Percentiles rank a stretch among this genome's conserved stretches.
Evolutionary conservation across 208 protist species (phyloP).

Genomic region (Trypanosoma melophagium): DNA sequence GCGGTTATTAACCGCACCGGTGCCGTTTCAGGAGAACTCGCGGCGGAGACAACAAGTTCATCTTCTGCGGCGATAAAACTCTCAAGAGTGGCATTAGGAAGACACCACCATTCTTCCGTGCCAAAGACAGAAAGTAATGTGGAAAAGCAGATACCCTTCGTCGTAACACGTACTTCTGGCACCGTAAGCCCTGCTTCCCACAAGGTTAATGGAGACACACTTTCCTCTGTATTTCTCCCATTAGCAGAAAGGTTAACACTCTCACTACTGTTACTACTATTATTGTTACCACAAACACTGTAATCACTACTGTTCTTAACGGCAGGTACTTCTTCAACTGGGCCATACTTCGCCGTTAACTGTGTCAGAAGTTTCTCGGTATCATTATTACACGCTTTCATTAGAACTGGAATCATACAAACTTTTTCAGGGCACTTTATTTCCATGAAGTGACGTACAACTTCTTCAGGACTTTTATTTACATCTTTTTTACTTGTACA

Average conservation of each 20-base stretch:
- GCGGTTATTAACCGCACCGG: conserved; percentile 13
- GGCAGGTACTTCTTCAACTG: neutral
- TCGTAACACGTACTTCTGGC: neutral
- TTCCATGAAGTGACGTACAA: conserved; percentile 39
- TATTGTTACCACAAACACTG: too few relatives aligned
- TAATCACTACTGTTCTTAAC: neutral
- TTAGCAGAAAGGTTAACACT: too few relatives aligned
- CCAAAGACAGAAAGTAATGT: conserved; percentile 5
- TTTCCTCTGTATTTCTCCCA: neutral
- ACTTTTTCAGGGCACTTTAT: conserved; percentile 61
- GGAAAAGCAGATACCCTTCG: conserved; percentile 14
- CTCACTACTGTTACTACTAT: neutral
- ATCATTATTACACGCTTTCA: conserved; percentile 47
- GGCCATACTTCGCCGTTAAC: conserved; percentile 52
- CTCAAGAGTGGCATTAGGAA: conserved; percentile 38
- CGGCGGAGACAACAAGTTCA: conserved; percentile 31
- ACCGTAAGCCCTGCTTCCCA: neutral
- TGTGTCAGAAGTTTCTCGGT: conserved; percentile 40
- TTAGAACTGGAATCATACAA: conserved; percentile 46
- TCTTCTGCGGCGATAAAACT: conserved; percentile 38
- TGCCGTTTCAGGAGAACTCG: conserved; percentile 30
- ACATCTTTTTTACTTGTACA: neutral
- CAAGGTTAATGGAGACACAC: neutral
- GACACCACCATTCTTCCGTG: conserved; percentile 6
- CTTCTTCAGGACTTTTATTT: neutral